A percentile compares a stretch with the other conserved stretches of the same genome.
Conservation (phyloP, 2,329 filamentous ascomycete species). For the Ophidiomyces ophidiicola region DNA sequence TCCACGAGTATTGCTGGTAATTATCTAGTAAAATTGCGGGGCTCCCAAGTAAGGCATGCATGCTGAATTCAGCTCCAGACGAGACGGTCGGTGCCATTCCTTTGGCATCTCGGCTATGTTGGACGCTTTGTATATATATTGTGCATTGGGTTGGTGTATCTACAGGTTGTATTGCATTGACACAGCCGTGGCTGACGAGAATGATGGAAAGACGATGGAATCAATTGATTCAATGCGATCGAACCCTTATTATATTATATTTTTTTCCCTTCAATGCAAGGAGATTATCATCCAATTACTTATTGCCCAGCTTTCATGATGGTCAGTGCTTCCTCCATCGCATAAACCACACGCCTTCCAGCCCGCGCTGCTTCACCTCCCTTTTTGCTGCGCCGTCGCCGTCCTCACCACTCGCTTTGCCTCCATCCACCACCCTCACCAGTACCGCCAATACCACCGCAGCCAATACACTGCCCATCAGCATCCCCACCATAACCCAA, state of each 20-base stretch:
- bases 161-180: slow-evolving; percentile 1
- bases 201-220: background rate
- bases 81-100: background rate
- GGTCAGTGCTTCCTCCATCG: slow-evolving; percentile 8
- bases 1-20: slow-evolving; percentile 12
- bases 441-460: slow-evolving; percentile 51
- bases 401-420: slow-evolving; percentile 8
- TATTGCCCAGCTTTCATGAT: background rate
- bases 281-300: background rate
- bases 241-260: too few relatives aligned
- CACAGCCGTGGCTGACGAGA: background rate
- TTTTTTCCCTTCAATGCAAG: too few relatives aligned
- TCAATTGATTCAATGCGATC: background rate
- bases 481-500: slow-evolving; percentile 74
- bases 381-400: slow-evolving; percentile 24
- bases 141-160: slow-evolving; percentile 9
- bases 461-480: slow-evolving; percentile 63
- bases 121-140: slow-evolving; percentile 6
- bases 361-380: slow-evolving; percentile 27
- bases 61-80: too few relatives aligned
- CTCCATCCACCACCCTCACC: slow-evolving; percentile 37
- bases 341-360: slow-evolving; percentile 24
- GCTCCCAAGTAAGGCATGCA: background rate
- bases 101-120: background rate
- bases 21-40: slow-evolving; percentile 2